Evolutionary conservation across 2,329 filamentous ascomycete genomes (phyloP).

Genomic region (Pseudocercospora vitis): DNA sequence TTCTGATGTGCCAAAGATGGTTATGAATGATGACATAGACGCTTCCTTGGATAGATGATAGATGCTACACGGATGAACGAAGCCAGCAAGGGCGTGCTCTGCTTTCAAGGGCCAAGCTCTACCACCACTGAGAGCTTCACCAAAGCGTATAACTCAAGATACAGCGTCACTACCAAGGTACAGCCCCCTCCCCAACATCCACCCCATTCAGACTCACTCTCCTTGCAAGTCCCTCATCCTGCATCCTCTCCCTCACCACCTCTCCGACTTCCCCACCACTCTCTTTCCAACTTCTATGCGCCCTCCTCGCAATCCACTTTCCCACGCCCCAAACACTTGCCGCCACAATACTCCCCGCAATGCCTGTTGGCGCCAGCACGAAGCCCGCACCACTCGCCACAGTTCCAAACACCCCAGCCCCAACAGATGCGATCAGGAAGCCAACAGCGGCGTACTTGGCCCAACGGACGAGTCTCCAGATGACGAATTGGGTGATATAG

Average conservation of each 20-base stretch:
- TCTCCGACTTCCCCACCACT: neutral
- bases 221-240: neutral
- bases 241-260: slow-evolving; percentile 3
- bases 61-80: too few relatives aligned
- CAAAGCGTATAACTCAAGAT: too few relatives aligned
- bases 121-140: too few relatives aligned
- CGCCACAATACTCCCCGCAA: slow-evolving; percentile 21
- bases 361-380: slow-evolving; percentile 45
- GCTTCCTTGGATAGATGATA: neutral
- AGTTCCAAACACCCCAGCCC: slow-evolving; percentile 42
- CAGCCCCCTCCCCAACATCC: neutral
- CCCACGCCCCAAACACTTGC: slow-evolving; percentile 1
- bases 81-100: too few relatives aligned
- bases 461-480: slow-evolving; percentile 46
- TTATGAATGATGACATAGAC: neutral
- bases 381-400: slow-evolving; percentile 44
- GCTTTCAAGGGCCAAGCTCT: too few relatives aligned
- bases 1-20: slow-evolving; percentile 54
- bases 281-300: neutral
- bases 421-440: slow-evolving; percentile 40
- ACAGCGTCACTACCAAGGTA: slow-evolving; percentile 6
- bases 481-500: slow-evolving; percentile 43
- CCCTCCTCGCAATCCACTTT: slow-evolving; percentile 4
- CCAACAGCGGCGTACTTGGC: slow-evolving; percentile 48
- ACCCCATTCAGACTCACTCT: neutral